These are phyloP conservation scores for Penicillium ochrochloron DNA, from an alignment of 495 filamentous ascomycete genomes.

Conservation along the genomic window DNA sequence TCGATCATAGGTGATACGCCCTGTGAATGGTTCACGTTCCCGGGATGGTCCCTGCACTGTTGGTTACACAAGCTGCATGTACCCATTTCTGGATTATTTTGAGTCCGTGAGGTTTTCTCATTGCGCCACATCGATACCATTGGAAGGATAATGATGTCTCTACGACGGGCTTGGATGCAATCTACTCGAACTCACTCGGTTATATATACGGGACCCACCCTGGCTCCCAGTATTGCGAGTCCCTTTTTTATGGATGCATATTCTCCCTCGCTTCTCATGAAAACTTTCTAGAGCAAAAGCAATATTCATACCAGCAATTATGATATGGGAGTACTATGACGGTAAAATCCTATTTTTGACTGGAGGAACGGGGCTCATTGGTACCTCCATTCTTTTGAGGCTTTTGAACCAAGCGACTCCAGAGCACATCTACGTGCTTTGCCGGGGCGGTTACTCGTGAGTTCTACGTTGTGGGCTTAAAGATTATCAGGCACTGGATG, in stretches of 20 bases:
- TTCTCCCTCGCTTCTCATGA: constrained; percentile 11
- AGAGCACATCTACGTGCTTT: constrained; percentile 31
- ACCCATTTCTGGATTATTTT: not conserved
- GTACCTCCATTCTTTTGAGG: constrained; percentile 31
- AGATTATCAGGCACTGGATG: not conserved
- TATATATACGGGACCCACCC: constrained; percentile 22
- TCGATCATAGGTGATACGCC: constrained; percentile 5
- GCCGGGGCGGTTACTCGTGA: constrained; percentile 30
- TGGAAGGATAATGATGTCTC: not conserved
- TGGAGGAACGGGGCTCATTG: constrained; percentile 31
- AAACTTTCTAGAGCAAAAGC: not conserved
- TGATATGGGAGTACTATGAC: constrained; percentile 36
- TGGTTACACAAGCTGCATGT: constrained; percentile 28
- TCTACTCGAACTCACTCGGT: not conserved
- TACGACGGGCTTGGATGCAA: not conserved
- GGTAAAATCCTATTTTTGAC: constrained; percentile 33
- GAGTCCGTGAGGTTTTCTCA: not conserved
- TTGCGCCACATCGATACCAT: not conserved
- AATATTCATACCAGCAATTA: constrained; percentile 12
- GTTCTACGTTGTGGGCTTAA: not conserved
- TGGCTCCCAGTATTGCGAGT: constrained; percentile 1
- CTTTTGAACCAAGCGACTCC: constrained; percentile 28
- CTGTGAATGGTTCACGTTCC: constrained; percentile 21
- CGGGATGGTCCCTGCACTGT: constrained; percentile 10
- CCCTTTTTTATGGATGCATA: not conserved